A percentile compares a stretch with the other conserved stretches of the same genome.
Evolutionary conservation across 2,329 filamentous ascomycete genomes (phyloP).

Genomic region (Calcarisporium arbuscula): DNA sequence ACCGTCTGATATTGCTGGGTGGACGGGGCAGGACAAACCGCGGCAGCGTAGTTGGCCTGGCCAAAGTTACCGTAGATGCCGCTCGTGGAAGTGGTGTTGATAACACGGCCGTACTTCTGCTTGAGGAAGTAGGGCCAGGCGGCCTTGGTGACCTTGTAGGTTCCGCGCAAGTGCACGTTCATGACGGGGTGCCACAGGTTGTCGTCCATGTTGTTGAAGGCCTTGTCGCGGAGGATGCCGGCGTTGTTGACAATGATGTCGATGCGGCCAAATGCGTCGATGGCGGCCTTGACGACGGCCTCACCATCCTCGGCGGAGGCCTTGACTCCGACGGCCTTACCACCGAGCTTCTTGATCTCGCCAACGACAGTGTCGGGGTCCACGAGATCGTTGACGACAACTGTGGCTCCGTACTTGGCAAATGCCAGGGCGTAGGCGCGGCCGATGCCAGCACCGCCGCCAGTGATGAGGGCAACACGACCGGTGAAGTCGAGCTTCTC

Average conservation of each 20-base stretch:
- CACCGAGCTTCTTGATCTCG: slow-evolving; percentile 86
- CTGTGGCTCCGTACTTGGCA: slow-evolving; percentile 71
- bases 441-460: slow-evolving; percentile 84
- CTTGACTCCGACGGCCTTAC: slow-evolving; percentile 88
- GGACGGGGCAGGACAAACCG: slow-evolving; percentile 46
- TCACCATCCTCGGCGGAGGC: slow-evolving; percentile 91
- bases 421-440: slow-evolving; percentile 86
- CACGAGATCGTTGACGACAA: slow-evolving; percentile 94
- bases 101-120: slow-evolving; percentile 94
- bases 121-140: slow-evolving; percentile 97
- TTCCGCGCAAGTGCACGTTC: slow-evolving; percentile 87
- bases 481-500: slow-evolving; percentile 75
- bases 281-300: slow-evolving; percentile 81
- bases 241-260: slow-evolving; percentile 98
- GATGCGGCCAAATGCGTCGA: slow-evolving; percentile 87
- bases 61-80: slow-evolving; percentile 99
- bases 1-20: not conserved
- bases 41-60: slow-evolving; percentile 93
- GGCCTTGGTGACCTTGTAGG: slow-evolving; percentile 94
- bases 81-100: slow-evolving; percentile 95
- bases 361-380: slow-evolving; percentile 86
- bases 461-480: slow-evolving; percentile 81
- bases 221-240: slow-evolving; percentile 95
- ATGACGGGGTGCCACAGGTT: slow-evolving; percentile 87
- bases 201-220: slow-evolving; percentile 96